These are phyloP conservation scores for Picochlorum sp. DNA, from an alignment of 139 green algal genomes.

Conservation along the genomic window DNA sequence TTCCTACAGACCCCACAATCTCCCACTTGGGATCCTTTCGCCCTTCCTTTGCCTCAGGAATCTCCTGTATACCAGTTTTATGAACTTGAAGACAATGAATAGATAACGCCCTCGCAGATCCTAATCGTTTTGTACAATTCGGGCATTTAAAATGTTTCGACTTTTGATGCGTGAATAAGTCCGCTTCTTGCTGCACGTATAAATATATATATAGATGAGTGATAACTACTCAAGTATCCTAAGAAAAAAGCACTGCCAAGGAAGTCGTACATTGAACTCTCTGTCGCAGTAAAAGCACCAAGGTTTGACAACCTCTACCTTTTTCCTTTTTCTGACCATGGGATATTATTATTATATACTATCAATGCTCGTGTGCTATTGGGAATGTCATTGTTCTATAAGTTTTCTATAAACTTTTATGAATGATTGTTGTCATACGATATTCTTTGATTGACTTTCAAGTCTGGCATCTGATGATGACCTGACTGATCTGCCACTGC, in stretches of 20 bases:
- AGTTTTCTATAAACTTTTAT: too few species aligned
- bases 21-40: slow-evolving; percentile 70
- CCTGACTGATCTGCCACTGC: too few species aligned
- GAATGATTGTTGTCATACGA: too few species aligned
- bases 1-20: slow-evolving; percentile 86
- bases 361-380: too few species aligned
- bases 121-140: slow-evolving; percentile 70
- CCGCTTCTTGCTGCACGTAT: slow-evolving; percentile 66
- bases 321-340: slow-evolving; percentile 61
- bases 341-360: too few species aligned
- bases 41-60: slow-evolving; percentile 61
- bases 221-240: background rate
- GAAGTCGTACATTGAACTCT: slow-evolving; percentile 14
- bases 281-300: slow-evolving; percentile 88
- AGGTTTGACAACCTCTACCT: slow-evolving; percentile 34
- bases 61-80: slow-evolving; percentile 46
- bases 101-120: slow-evolving; percentile 60
- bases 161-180: slow-evolving; percentile 84
- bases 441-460: too few species aligned
- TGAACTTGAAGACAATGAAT: slow-evolving; percentile 82
- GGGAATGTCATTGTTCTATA: too few species aligned
- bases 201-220: background rate
- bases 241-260: background rate
- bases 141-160: slow-evolving; percentile 78
- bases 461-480: too few species aligned